Conservation (phyloP, 202 grass and related monocot species). For the Schoenoplectus tabernaemontani region DNA sequence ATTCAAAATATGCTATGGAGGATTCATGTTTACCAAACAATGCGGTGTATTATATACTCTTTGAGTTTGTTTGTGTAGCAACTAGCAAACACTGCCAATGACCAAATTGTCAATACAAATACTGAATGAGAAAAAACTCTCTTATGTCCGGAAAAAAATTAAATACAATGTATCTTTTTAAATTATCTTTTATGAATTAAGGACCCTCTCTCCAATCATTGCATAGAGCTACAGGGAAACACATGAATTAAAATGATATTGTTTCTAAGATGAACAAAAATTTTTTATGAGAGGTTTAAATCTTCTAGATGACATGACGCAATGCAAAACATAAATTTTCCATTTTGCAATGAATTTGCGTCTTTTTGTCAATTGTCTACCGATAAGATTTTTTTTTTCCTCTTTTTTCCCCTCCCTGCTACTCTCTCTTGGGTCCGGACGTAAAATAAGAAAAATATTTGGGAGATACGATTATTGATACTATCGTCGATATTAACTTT, state of each 20-base stretch:
- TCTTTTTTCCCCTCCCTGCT: too few species aligned
- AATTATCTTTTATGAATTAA: neutral
- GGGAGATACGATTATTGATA: too few species aligned
- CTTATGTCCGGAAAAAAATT: neutral
- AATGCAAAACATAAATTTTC: neutral
- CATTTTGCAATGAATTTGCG: neutral
- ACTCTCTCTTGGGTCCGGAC: too few species aligned
- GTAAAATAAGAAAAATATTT: too few species aligned
- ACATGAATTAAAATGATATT: neutral
- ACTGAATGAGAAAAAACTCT: neutral
- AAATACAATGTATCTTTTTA: neutral
- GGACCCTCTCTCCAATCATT: neutral
- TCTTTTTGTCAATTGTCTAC: neutral
- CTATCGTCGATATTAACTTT: too few species aligned
- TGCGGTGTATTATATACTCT: neutral
- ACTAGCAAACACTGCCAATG: neutral
- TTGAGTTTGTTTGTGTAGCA: neutral
- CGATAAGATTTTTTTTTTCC: neutral
- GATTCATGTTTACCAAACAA: constrained; percentile 1
- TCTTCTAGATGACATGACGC: too few species aligned
- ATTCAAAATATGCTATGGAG: neutral
- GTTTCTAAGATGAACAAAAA: neutral
- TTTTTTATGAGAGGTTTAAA: neutral
- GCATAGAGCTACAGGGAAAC: neutral
- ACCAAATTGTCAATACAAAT: neutral